Evolutionary conservation across 148 eudicot genomes (phyloP), one percentile per base, ranked within the genome.

Genomic region (Persicaria maculosa): DNA sequence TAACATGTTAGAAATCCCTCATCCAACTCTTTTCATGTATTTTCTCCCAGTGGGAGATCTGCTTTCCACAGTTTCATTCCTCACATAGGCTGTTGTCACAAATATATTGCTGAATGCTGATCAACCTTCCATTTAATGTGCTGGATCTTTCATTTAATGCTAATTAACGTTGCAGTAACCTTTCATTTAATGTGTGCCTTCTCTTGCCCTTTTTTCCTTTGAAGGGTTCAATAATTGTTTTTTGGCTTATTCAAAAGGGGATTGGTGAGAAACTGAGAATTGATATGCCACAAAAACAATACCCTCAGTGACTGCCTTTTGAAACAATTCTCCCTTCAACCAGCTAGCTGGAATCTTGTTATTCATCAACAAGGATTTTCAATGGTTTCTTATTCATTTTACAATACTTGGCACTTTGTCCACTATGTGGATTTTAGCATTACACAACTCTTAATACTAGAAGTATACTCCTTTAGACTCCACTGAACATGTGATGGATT

Each of bases 391-490:
- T 12, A 1, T 25, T 68, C 71, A 36, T 9, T 68, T 22, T 8
- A 10, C 11, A 46, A 36, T 65, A 14, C 9, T 65, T 15, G 70
- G n/a, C 6, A 6, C 40, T 36, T 61, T 52, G 70, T n/a, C 5
- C 1, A 46, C 44, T 47, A 4, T 44, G 40, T 47, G 22, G 44
- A 12, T 68, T 68, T 44, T 12, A 47, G 50, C 59, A 47, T 47
- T 9, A 6, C 16, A 0, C 7, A 22, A 8, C 7, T 19, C 2
- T 25, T n/a, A 25, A 9, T 68, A 25, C 31, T 25, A 15, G 6
- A 10, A 17, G n/a, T 68, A 77, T 82, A 67, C 64, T 31, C 40
- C 40, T 1, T 31, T 31, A 31, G 40, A 31, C 40, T 31, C 40
- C 40, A 31, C 40, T 31, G 40, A 31, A 2, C 40, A 2, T 31